Base-by-base conservation (phyloP, 2,329 filamentous ascomycete genomes). In the Ceratocystiopsis minuta region DNA sequence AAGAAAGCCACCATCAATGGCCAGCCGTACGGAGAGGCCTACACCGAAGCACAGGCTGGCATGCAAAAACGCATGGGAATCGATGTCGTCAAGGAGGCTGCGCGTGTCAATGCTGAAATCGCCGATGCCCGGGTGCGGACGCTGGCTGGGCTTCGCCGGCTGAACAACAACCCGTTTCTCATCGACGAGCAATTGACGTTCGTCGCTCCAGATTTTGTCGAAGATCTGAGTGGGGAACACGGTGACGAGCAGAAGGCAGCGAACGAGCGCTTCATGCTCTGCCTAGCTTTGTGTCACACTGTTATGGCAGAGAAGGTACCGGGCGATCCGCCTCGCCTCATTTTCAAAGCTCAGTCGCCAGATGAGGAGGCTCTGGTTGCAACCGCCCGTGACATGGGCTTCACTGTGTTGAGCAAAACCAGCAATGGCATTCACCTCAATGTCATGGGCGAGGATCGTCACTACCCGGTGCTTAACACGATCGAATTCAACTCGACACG, bases 1-100 rank as follows among this genome's bases (percentile, higher is more conserved):
- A 98, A 96, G 60, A 98, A 98, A 60, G 86, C 81, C 43, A 93
- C 87, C 0, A 79, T 98, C 60, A 96, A 96, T 53, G 88, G 88
- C n/a, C 74, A 90, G 46, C 78, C 87, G 0, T 98, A 98, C 51
- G 90, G 92, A 47, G 90, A 98, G 62, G 90, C 90, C 0, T 98
- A 95, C 54, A 98, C 92, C 0, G 90, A 98, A 60, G 90, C 90
- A 0, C 84, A 94, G 59, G 83, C 88, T 40, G 90, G 90, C 44
- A 90, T 98, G 83, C 86, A 93, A 56, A 86, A 88, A 60, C 75
- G 90, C 46, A 65, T 88, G 59, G 90, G 90, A 39, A 71, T 94
- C 40, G 78, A 96, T 54, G 80, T 87, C 4, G 87, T 88, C 48
- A 76, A 76, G 48, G 87, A 95, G 56, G 75, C 70, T 3, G 78